These are phyloP conservation scores for Hypholoma fasciculare DNA, from an alignment of 768 basidiomycete species.

Conservation along the genomic window DNA sequence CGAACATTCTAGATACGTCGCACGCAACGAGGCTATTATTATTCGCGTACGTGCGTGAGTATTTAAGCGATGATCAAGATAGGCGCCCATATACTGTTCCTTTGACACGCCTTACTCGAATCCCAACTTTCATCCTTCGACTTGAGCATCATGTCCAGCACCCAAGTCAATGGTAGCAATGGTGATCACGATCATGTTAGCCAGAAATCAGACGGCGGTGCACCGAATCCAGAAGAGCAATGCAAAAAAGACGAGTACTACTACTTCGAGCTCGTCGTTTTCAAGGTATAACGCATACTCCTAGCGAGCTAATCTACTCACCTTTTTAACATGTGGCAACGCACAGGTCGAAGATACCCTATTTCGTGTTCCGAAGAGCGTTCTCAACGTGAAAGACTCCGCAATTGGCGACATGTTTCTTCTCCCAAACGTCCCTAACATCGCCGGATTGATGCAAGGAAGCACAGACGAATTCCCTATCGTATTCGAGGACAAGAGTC, in stretches of 20 bases:
- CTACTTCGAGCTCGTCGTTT: not conserved
- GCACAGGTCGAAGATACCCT: conserved; percentile 7
- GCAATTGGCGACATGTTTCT: conserved; percentile 8
- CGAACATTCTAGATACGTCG: too few species aligned
- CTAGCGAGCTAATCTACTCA: not conserved
- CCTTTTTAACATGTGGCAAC: not conserved
- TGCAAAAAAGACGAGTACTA: not conserved
- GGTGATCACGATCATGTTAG: too few species aligned
- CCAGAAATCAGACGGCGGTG: too few species aligned
- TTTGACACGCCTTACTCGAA: too few species aligned
- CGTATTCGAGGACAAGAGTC: too few species aligned
- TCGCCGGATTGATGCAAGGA: not conserved
- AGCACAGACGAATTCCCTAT: not conserved
- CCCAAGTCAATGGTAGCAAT: too few species aligned
- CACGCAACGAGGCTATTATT: too few species aligned
- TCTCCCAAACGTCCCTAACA: not conserved
- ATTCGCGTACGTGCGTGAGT: too few species aligned
- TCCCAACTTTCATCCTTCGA: too few species aligned
- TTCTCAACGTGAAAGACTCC: conserved; percentile 8
- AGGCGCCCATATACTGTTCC: too few species aligned
- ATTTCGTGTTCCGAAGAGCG: conserved; percentile 10
- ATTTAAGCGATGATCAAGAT: too few species aligned
- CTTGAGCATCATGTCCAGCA: too few species aligned
- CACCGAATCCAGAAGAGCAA: not conserved
- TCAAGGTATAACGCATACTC: not conserved